Evolutionary conservation across 75 land plant genomes (phyloP).

Genomic region (Larix kaempferi): DNA sequence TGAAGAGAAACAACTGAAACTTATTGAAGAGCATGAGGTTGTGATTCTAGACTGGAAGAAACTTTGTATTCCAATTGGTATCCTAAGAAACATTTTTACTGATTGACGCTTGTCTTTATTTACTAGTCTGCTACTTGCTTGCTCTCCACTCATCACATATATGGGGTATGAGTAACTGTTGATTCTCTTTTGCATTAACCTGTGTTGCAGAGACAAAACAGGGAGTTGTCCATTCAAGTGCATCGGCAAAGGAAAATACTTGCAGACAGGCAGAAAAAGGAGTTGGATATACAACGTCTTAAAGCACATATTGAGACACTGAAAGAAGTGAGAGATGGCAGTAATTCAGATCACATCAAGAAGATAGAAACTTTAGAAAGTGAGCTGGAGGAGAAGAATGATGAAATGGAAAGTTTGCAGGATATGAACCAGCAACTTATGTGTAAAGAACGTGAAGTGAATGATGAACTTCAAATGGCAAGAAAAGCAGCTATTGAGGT

Average conservation of each 20-base stretch:
- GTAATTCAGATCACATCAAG: not conserved
- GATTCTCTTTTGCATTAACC: not conserved
- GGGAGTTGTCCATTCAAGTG: not conserved
- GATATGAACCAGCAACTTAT: slow-evolving; percentile 1
- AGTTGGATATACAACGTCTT: not conserved
- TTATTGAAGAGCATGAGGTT: slow-evolving; percentile 2
- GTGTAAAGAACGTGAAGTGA: not conserved
- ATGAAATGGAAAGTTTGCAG: not conserved
- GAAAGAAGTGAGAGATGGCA: slow-evolving; percentile 3
- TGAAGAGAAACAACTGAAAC: not conserved
- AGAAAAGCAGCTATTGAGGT: slow-evolving; percentile 2
- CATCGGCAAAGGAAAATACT: not conserved
- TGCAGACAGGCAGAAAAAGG: not conserved
- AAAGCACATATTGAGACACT: not conserved
- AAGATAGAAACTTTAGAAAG: not conserved
- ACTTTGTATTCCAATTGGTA: not conserved
- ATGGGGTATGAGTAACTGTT: not conserved
- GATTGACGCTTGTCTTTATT: not conserved
- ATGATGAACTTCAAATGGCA: not conserved
- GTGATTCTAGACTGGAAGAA: not conserved
- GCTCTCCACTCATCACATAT: not conserved
- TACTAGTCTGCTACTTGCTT: not conserved
- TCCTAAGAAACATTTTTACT: not conserved
- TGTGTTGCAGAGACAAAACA: not conserved
- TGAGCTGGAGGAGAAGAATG: not conserved